Evolutionary conservation across 1,284 basidiomycete genomes (phyloP).

Genomic region (Naganishia sp.): DNA sequence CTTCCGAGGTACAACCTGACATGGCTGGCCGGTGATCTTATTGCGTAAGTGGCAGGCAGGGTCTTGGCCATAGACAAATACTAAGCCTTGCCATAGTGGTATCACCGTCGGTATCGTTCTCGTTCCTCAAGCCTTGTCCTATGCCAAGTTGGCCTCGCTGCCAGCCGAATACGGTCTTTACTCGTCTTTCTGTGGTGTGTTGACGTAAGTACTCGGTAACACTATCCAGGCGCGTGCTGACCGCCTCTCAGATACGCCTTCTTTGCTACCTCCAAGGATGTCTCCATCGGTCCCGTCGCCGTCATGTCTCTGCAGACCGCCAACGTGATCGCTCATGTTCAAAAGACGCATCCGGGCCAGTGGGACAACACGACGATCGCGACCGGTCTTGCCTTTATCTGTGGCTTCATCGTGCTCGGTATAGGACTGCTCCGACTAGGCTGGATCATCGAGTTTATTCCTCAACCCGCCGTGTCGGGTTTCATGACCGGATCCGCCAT

Average conservation of each 20-base stretch:
- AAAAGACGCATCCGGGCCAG: slow-evolving; percentile 51
- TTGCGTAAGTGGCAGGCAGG: slow-evolving; percentile 59
- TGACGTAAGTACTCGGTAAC: slow-evolving; percentile 68
- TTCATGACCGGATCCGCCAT: slow-evolving; percentile 81
- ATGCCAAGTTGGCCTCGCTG: slow-evolving; percentile 77
- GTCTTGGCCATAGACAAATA: no score
- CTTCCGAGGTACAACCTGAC: slow-evolving; percentile 69
- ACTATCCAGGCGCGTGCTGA: slow-evolving; percentile 26
- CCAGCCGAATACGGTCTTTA: slow-evolving; percentile 88
- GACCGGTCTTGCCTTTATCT: slow-evolving; percentile 80
- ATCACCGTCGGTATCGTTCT: slow-evolving; percentile 88
- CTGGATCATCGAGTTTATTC: slow-evolving; percentile 93
- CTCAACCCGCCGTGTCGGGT: slow-evolving; percentile 77
- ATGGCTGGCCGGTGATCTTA: slow-evolving; percentile 66
- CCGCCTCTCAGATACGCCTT: slow-evolving; percentile 42
- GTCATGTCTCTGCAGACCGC: slow-evolving; percentile 95
- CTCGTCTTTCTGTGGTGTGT: slow-evolving; percentile 83
- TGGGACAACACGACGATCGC: slow-evolving; percentile 76
- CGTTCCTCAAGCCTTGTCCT: slow-evolving; percentile 72
- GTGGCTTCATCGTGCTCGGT: slow-evolving; percentile 88
- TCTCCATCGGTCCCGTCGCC: slow-evolving; percentile 92
- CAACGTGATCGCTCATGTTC: slow-evolving; percentile 72
- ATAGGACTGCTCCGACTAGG: slow-evolving; percentile 90
- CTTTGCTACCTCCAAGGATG: slow-evolving; percentile 86
- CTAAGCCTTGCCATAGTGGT: slow-evolving; percentile 50